phyloP scores from a whole-genome alignment of 2,329 filamentous ascomycete species.

The Colletotrichum cordylinicola region DNA sequence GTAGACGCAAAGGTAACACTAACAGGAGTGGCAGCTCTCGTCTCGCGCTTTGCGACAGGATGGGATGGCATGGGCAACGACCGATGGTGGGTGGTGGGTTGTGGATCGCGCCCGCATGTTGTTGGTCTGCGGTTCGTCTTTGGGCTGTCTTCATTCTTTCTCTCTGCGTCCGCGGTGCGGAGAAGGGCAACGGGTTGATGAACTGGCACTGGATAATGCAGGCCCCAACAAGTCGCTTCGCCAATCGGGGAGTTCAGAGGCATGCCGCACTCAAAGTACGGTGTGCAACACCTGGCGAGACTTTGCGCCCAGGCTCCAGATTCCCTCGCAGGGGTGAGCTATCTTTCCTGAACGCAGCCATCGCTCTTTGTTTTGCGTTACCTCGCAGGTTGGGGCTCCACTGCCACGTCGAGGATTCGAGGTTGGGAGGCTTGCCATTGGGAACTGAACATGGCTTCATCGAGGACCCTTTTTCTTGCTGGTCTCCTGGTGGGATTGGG shows the following conservation, averaged over 20 bases:
- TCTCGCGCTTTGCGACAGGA: constrained; percentile 9
- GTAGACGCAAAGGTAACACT: neutral
- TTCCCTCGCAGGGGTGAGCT: constrained; percentile 13
- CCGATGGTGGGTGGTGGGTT: neutral
- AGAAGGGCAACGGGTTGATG: neutral
- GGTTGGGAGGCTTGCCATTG: neutral
- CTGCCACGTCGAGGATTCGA: constrained; percentile 15
- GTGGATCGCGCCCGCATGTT: constrained; percentile 5
- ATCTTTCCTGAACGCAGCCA: constrained; percentile 13
- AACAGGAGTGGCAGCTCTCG: neutral
- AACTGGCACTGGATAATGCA: constrained; percentile 17
- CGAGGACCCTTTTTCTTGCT: neutral
- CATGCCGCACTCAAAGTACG: constrained; percentile 16
- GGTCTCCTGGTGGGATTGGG: neutral
- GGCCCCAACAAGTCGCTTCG: constrained; percentile 17
- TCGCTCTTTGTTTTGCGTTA: constrained; percentile 21
- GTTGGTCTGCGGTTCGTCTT: neutral
- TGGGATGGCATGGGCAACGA: neutral
- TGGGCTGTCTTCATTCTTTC: neutral
- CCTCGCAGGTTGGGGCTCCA: constrained; percentile 14
- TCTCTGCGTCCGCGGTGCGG: constrained; percentile 1
- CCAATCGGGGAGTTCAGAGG: constrained; percentile 21
- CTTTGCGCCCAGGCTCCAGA: constrained; percentile 18
- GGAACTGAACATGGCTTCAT: neutral
- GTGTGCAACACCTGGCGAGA: constrained; percentile 21